Conservation (phyloP, 176 grass and related monocot species). For the Poa annua region DNA sequence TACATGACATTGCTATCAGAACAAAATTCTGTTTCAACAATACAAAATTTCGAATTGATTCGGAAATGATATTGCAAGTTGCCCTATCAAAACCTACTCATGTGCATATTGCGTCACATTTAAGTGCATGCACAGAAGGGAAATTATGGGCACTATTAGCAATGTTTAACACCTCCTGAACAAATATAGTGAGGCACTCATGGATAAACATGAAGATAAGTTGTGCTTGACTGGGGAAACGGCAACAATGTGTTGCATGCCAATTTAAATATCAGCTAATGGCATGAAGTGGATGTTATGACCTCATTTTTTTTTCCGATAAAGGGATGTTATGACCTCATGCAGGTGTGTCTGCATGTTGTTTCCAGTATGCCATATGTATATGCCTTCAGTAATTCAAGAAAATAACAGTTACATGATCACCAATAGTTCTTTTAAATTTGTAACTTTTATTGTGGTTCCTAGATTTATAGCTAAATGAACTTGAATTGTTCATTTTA, state of each 20-base stretch:
- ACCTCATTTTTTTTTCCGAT: too few relatives aligned
- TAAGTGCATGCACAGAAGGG: too few relatives aligned
- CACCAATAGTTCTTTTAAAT: neutral
- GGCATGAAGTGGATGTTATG: neutral
- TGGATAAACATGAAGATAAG: neutral
- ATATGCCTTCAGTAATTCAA: neutral
- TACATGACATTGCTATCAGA: neutral
- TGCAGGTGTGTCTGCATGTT: neutral
- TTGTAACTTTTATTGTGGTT: neutral
- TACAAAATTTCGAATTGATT: too few relatives aligned
- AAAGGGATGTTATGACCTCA: neutral
- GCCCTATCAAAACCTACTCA: too few relatives aligned
- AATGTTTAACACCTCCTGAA: too few relatives aligned
- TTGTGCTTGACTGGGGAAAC: neutral
- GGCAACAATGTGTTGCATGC: neutral
- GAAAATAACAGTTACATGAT: neutral
- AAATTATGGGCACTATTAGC: too few relatives aligned
- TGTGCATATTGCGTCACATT: too few relatives aligned
- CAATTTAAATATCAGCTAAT: slow-evolving; percentile 10
- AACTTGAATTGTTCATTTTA: neutral
- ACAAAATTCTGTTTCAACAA: neutral
- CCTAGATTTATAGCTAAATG: neutral
- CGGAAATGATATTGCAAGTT: too few relatives aligned
- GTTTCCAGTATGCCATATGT: slow-evolving; percentile 14
- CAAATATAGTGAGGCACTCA: neutral